Base-by-base conservation (phyloP, 129 eudicot species). In the Glebionis coronaria region DNA sequence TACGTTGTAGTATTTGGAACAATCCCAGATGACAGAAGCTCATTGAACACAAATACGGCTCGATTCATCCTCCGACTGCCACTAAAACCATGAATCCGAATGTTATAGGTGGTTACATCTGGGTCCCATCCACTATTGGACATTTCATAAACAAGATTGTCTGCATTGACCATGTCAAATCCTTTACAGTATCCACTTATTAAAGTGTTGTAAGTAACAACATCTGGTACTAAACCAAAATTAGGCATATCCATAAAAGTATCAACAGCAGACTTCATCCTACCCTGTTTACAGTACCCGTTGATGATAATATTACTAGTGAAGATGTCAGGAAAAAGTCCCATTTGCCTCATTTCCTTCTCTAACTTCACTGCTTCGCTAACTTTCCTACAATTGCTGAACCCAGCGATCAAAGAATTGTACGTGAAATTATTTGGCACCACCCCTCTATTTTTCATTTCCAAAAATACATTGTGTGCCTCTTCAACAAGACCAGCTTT, bases 201-300 rank as follows among this genome's bases (percentile, higher is more conserved):
- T 72, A 93, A 74, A 67, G 99, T 86, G 87, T 89, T 93, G 84
- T 86, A 88, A 44, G 97, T 91, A 71, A 85, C 79, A 47, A 88
- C 73, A 70, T 93, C 97, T 15, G 97, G 97, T 28, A 68, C 67
- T 49, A 82, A 79, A 13, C 91, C 91, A 44, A 57, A 20, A 66
- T 62, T 9, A 12, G 1, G 44, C 63, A 57, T 14, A 27, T 86
- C 79, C 56, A 67, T 70, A 69, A 76, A 93, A 54, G 78, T 67
- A 54, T 73, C 84, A 61, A 76, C 74, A 5, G 99, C 99, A n/a
- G 81, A 72, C 45, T 82, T 73, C 99, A 93, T 93, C 72, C 75
- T 81, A 47, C 99, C 99, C 51, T 78, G 82, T 81, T 79, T 93
- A 76, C 97, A 86, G 65, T 88, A 89, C 47, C 92, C 96, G 45